Base-by-base conservation (phyloP, 805 yeast genomes). In the Kluyveromyces lactis region DNA sequence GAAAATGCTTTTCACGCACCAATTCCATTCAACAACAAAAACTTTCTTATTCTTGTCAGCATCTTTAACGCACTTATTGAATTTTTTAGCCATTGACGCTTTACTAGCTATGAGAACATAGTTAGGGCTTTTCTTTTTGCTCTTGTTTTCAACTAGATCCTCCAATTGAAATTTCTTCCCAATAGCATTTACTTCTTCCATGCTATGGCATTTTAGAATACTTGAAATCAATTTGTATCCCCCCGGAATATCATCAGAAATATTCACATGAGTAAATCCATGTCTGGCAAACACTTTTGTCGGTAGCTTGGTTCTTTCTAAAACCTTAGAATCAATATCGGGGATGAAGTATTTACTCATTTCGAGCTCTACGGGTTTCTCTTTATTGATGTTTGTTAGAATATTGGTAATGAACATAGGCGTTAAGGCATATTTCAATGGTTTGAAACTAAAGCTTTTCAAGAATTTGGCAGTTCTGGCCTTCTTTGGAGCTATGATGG, bases 381-480 rank as follows among this genome's bases (percentile, higher is more conserved):
- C 47, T 46, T 42, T 13, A 38, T 33, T 24, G 10, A 38, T 46
- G 10, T 34, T 29, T 51, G 67, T 68, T 19, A 77, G 42, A 0
- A 77, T 63, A 31, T 73, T 75, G 2, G 60, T 60, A 2, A 80
- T 42, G 43, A 77, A 80, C 3, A 60, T 52, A 0, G 87, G 85
- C 24, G 75, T 72, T 1, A 83, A 48, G 3, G 79, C 72, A 39
- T 66, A 60, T n/a, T 63, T 59, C 8, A 67, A 43, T 0, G 75
- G 71, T 35, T 68, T 77, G 31, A 67, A 67, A 38, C 86, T 75
- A 37, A 87, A 62, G 16, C 87, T 77, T 31, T 73, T 72, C 39
- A 90, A 67, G 52, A 90, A 89, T 61, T 90, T 92, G 42, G 83
- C 95, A 0, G 97, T 90, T 47, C 97, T 68, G 50, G 83, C 55